Conservation (phyloP, 129 eudicot genomes). For the Chrysanthemum seticuspe region DNA sequence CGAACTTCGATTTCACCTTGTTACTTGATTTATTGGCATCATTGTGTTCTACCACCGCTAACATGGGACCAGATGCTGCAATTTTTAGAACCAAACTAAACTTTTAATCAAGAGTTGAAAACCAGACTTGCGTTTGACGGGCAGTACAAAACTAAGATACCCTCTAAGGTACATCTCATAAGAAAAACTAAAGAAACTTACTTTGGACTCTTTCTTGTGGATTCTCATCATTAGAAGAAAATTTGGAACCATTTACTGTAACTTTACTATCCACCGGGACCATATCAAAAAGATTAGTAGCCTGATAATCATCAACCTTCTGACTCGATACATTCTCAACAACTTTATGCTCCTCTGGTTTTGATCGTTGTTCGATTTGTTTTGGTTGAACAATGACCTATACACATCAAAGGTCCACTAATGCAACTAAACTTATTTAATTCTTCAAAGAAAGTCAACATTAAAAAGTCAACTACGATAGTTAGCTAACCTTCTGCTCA, state of each 20-base stretch:
- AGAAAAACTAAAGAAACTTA: conserved; percentile 26
- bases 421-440: conserved; percentile 2
- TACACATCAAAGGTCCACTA: conserved; percentile 1
- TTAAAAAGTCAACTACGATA: conserved; percentile 6
- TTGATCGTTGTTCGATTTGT: conserved; percentile 15
- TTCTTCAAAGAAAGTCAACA: not conserved
- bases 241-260: conserved; percentile 14
- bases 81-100: not conserved
- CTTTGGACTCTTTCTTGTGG: conserved; percentile 37
- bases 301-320: conserved; percentile 42
- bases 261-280: conserved; percentile 25
- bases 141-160: conserved; percentile 19
- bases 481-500: conserved; percentile 28
- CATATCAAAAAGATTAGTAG: conserved; percentile 51
- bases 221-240: conserved; percentile 18
- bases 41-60: conserved; percentile 25
- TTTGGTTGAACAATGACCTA: conserved; percentile 39
- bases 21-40: conserved; percentile 24
- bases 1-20: conserved; percentile 36
- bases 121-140: not conserved
- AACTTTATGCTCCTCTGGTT: conserved; percentile 19
- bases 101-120: conserved; percentile 12
- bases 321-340: conserved; percentile 23
- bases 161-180: conserved; percentile 19
- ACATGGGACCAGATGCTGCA: conserved; percentile 37